These are phyloP conservation scores for Penicillium malachiteum DNA, from an alignment of 495 filamentous ascomycete species.

Conservation along the genomic window DNA sequence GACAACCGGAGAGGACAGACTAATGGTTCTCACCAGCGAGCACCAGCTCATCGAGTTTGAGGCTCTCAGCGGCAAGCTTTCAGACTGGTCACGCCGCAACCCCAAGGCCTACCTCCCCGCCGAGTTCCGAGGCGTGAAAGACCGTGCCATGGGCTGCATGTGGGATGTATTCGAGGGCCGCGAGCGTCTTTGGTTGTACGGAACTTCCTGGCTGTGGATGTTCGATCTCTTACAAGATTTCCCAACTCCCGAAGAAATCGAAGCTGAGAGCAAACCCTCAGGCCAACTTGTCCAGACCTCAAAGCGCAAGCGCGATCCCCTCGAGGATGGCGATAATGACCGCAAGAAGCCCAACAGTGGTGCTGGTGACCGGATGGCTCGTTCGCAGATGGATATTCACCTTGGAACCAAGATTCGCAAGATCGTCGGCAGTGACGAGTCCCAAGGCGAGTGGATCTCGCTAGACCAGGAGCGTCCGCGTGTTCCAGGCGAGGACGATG, in stretches of 20 bases:
- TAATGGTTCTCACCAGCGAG: slow-evolving; percentile 73
- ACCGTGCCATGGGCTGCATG: slow-evolving; percentile 76
- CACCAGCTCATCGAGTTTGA: slow-evolving; percentile 78
- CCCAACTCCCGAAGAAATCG: slow-evolving; percentile 36
- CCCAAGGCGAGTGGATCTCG: slow-evolving; percentile 40
- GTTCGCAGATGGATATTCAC: slow-evolving; percentile 53
- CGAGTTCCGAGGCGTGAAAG: slow-evolving; percentile 66
- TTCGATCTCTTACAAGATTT: slow-evolving; percentile 78
- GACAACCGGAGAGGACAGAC: slow-evolving; percentile 49
- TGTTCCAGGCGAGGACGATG: slow-evolving; percentile 48
- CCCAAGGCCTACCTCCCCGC: slow-evolving; percentile 69
- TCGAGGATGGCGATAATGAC: slow-evolving; percentile 34
- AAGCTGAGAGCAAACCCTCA: slow-evolving; percentile 21
- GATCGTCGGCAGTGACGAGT: slow-evolving; percentile 40
- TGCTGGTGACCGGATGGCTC: slow-evolving; percentile 61
- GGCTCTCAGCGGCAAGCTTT: slow-evolving; percentile 67
- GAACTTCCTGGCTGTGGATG: slow-evolving; percentile 86
- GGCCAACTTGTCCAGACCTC: slow-evolving; percentile 27
- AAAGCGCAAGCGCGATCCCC: slow-evolving; percentile 48
- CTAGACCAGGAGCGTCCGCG: slow-evolving; percentile 45
- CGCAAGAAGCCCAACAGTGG: slow-evolving; percentile 49
- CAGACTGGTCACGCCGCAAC: slow-evolving; percentile 84
- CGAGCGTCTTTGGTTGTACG: slow-evolving; percentile 82
- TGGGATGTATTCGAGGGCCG: slow-evolving; percentile 67
- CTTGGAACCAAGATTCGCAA: slow-evolving; percentile 59